Evolutionary conservation across 2,329 filamentous ascomycete species (phyloP).

Genomic region (Xylariaceae sp.): DNA sequence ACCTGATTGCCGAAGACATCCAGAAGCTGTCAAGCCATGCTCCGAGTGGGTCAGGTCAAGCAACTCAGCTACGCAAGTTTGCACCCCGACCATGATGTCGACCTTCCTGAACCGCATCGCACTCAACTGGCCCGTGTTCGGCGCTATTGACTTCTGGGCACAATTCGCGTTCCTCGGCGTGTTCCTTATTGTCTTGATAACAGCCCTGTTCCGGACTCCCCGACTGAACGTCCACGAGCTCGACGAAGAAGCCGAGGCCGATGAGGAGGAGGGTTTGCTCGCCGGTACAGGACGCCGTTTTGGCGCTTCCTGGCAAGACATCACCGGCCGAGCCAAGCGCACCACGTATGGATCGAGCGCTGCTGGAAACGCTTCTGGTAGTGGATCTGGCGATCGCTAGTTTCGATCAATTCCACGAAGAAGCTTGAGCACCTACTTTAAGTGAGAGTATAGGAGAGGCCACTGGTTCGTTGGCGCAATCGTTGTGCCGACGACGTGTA

Average conservation of each 20-base stretch:
- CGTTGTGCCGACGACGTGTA: conserved; percentile 7
- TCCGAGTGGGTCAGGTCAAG: conserved; percentile 67
- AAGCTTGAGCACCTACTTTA: background rate
- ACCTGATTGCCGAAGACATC: conserved; percentile 69
- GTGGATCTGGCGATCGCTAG: background rate
- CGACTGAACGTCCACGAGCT: conserved; percentile 69
- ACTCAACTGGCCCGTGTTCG: conserved; percentile 93
- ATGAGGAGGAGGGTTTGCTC: conserved; percentile 88
- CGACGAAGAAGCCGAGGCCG: conserved; percentile 84
- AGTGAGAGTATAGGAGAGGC: background rate
- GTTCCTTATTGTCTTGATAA: conserved; percentile 75
- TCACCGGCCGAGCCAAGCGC: conserved; percentile 51
- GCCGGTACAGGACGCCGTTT: conserved; percentile 78
- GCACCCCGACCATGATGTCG: conserved; percentile 85
- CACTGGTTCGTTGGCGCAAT: conserved; percentile 1
- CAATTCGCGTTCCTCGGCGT: conserved; percentile 86
- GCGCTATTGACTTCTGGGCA: conserved; percentile 88
- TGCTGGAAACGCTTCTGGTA: conserved; percentile 9
- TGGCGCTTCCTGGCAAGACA: conserved; percentile 83
- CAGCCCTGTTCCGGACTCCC: conserved; percentile 74
- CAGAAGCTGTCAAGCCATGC: conserved; percentile 71
- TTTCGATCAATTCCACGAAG: background rate
- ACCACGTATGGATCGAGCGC: conserved; percentile 9
- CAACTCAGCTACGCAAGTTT: conserved; percentile 66
- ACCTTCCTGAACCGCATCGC: conserved; percentile 91